Conservation (phyloP, 2,329 filamentous ascomycete species). For the Pseudogymnoascus sp. region DNA sequence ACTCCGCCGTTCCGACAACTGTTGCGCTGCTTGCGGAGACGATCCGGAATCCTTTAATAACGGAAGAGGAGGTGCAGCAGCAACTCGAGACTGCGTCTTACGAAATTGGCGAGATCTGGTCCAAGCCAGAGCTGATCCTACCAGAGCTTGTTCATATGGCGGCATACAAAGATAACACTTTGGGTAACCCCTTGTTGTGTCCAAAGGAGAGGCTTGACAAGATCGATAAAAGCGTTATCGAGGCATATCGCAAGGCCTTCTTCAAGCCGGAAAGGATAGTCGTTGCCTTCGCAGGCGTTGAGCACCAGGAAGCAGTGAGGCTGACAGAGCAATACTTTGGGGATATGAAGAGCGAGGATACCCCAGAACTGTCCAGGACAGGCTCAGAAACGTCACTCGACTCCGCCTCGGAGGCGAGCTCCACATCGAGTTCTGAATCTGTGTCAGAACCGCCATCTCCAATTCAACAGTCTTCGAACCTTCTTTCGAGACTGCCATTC, state of each 20-base stretch:
- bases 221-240: conserved; percentile 67
- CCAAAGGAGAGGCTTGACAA: conserved; percentile 69
- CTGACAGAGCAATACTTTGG: conserved; percentile 83
- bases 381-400: conserved; percentile 50
- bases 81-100: conserved; percentile 90
- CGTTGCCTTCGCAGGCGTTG: conserved; percentile 86
- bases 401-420: conserved; percentile 30
- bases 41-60: conserved; percentile 76
- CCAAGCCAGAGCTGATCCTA: conserved; percentile 89
- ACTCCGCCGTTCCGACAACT: conserved; percentile 76
- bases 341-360: conserved; percentile 61
- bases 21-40: conserved; percentile 86
- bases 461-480: conserved; percentile 47
- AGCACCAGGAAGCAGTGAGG: conserved; percentile 69
- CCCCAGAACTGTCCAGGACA: conserved; percentile 42
- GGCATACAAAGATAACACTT: conserved; percentile 89
- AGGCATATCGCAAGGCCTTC: conserved; percentile 73
- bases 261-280: conserved; percentile 88
- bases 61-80: conserved; percentile 74
- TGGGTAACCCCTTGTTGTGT: conserved; percentile 88
- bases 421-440: conserved; percentile 27
- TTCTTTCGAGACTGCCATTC: conserved; percentile 80
- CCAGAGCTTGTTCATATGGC: conserved; percentile 94
- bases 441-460: conserved; percentile 32
- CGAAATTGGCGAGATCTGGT: conserved; percentile 96